phyloP scores from a whole-genome alignment of 225 moss, liverwort and hornwort species.

The Pseudisothecium myosuroides region DNA sequence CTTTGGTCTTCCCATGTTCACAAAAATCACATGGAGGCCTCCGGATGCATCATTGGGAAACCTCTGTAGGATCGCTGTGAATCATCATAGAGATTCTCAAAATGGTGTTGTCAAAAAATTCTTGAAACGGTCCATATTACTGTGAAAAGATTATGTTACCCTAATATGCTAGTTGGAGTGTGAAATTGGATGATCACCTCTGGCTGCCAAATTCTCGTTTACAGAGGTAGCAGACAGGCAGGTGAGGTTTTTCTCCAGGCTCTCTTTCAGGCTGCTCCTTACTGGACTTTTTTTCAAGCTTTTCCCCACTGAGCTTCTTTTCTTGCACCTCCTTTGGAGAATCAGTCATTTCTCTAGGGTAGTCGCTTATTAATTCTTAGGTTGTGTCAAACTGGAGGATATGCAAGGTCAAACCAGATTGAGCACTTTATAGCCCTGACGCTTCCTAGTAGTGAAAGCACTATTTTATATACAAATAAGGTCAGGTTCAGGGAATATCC shows the following conservation, averaged over 20 bases:
- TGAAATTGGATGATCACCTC: slow-evolving; percentile 24
- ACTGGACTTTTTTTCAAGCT: not conserved
- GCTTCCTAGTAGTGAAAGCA: not conserved
- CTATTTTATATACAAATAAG: not conserved
- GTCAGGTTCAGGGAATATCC: not conserved
- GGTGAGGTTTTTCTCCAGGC: slow-evolving; percentile 20
- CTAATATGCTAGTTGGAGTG: not conserved
- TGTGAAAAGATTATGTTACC: not conserved
- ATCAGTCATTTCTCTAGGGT: slow-evolving; percentile 1
- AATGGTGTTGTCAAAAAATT: not conserved
- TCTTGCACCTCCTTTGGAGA: not conserved
- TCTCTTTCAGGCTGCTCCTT: not conserved
- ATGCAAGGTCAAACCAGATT: not conserved
- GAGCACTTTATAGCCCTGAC: not conserved
- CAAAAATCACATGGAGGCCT: not conserved
- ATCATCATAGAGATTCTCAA: not conserved
- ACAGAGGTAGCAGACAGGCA: slow-evolving; percentile 58
- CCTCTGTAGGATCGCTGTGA: not conserved
- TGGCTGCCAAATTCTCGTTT: slow-evolving; percentile 56
- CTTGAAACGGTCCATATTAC: not conserved
- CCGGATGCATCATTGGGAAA: not conserved
- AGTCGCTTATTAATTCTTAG: not conserved
- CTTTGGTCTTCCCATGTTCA: not conserved
- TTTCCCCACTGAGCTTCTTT: not conserved
- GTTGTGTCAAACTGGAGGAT: not conserved